Evolutionary conservation across 208 protist species (phyloP).

Genomic region (Phytomonas sp.): DNA sequence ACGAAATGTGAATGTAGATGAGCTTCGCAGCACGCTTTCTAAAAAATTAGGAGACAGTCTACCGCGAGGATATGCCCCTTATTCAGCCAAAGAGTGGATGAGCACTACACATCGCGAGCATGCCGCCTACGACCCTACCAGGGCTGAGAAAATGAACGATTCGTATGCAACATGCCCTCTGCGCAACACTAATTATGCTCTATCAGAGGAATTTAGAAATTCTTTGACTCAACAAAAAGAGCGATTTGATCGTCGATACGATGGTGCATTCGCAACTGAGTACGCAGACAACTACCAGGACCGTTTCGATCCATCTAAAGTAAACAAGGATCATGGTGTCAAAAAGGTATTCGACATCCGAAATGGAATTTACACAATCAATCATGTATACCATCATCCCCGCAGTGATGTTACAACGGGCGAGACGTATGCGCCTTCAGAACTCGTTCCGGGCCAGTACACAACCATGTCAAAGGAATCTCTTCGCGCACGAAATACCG

Average conservation of each 20-base stretch:
- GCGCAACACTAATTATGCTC: constrained; percentile 61
- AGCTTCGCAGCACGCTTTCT: constrained; percentile 39
- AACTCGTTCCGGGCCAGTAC: constrained; percentile 85
- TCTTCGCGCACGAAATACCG: constrained; percentile 59
- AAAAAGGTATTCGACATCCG: constrained; percentile 72
- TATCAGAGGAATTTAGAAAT: constrained; percentile 44
- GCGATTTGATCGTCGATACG: constrained; percentile 27
- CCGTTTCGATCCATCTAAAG: constrained; percentile 39
- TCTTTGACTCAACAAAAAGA: constrained; percentile 31
- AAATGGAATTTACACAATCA: constrained; percentile 79
- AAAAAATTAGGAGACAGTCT: constrained; percentile 30
- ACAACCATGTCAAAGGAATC: constrained; percentile 65
- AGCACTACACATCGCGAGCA: constrained; percentile 82
- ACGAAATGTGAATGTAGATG: constrained; percentile 35
- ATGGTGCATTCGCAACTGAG: constrained; percentile 54
- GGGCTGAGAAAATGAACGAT: constrained; percentile 43
- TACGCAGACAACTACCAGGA: constrained; percentile 65
- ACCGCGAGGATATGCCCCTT: constrained; percentile 57
- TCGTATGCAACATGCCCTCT: constrained; percentile 53
- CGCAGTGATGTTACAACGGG: constrained; percentile 62
- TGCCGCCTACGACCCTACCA: constrained; percentile 55
- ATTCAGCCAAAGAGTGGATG: constrained; percentile 67
- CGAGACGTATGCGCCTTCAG: constrained; percentile 59
- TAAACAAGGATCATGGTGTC: constrained; percentile 49
- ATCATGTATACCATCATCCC: constrained; percentile 74